phyloP scores from a whole-genome alignment of 2,329 filamentous ascomycete genomes.

The Phoma herbarum region DNA sequence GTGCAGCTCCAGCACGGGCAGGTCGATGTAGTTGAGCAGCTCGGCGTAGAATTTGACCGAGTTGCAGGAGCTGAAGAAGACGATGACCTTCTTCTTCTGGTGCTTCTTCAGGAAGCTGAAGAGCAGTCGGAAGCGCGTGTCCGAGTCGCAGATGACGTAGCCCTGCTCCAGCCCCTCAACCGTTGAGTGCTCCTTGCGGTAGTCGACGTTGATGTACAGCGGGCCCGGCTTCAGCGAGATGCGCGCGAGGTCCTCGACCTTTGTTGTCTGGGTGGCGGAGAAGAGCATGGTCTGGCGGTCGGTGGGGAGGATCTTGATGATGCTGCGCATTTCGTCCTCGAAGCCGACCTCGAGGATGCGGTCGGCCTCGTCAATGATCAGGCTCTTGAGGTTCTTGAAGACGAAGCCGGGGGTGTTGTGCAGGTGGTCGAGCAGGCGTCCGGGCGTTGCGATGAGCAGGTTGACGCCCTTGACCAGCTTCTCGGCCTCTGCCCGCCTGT shows the following conservation, averaged over 20 bases:
- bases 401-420: constrained; percentile 89
- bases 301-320: constrained; percentile 88
- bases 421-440: constrained; percentile 89
- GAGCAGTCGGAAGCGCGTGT: constrained; percentile 91
- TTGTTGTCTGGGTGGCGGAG: constrained; percentile 97
- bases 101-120: constrained; percentile 95
- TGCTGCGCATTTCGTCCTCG: constrained; percentile 97
- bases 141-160: constrained; percentile 91
- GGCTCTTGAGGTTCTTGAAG: constrained; percentile 90
- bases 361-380: constrained; percentile 97
- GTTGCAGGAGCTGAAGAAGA: constrained; percentile 88
- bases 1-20: constrained; percentile 85
- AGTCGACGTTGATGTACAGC: constrained; percentile 96
- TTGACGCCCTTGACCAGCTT: constrained; percentile 96
- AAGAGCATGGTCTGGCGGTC: constrained; percentile 98
- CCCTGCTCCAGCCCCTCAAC: constrained; percentile 95
- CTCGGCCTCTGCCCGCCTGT: constrained; percentile 87
- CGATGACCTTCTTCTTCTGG: constrained; percentile 95
- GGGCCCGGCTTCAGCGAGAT: constrained; percentile 92
- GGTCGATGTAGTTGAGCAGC: constrained; percentile 94
- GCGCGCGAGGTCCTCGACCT: constrained; percentile 94
- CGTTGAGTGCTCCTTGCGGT: constrained; percentile 87
- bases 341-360: constrained; percentile 97
- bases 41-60: constrained; percentile 97
- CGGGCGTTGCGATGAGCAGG: constrained; percentile 91